Evolutionary conservation across 2,329 filamentous ascomycete species (phyloP).

Genomic region (Macrophomina pseudophaseolina): DNA sequence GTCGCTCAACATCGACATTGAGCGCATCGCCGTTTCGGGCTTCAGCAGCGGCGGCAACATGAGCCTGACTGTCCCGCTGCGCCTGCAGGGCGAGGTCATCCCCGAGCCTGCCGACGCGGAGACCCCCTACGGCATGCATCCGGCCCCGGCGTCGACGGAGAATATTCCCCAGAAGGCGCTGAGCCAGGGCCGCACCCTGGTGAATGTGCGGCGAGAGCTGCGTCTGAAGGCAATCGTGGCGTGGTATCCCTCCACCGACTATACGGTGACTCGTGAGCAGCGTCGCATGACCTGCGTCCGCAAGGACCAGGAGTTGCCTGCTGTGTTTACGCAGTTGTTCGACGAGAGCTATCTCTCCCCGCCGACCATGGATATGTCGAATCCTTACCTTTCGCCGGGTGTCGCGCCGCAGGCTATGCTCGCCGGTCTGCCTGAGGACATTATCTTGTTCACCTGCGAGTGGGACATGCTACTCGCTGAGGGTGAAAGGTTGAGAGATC

Average conservation of each 20-base stretch:
- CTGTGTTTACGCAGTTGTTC: slow-evolving; percentile 58
- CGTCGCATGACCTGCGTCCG: slow-evolving; percentile 61
- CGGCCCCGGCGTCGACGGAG: slow-evolving; percentile 17
- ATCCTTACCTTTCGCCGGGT: slow-evolving; percentile 65
- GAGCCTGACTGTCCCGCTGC: slow-evolving; percentile 65
- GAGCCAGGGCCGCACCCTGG: slow-evolving; percentile 19
- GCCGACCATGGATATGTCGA: slow-evolving; percentile 55
- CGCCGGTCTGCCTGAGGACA: slow-evolving; percentile 61
- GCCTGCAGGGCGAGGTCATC: slow-evolving; percentile 56
- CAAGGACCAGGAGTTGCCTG: slow-evolving; percentile 57
- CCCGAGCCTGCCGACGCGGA: slow-evolving; percentile 34
- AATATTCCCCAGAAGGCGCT: slow-evolving; percentile 25
- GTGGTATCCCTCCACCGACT: slow-evolving; percentile 69
- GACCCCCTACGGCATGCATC: slow-evolving; percentile 24
- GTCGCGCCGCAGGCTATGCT: slow-evolving; percentile 61
- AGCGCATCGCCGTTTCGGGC: slow-evolving; percentile 63
- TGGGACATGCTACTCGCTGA: slow-evolving; percentile 71
- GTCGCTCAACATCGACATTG: slow-evolving; percentile 62
- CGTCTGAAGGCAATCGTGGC: slow-evolving; percentile 62
- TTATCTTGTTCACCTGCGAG: slow-evolving; percentile 67
- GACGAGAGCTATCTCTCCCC: slow-evolving; percentile 57
- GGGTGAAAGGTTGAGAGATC: slow-evolving; percentile 64
- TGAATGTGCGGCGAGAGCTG: slow-evolving; percentile 40
- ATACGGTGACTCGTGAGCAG: slow-evolving; percentile 63
- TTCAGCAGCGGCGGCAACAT: slow-evolving; percentile 70